These are phyloP conservation scores for Penicillium hesseltinei DNA, from an alignment of 2,329 filamentous ascomycete genomes.

Conservation along the genomic window DNA sequence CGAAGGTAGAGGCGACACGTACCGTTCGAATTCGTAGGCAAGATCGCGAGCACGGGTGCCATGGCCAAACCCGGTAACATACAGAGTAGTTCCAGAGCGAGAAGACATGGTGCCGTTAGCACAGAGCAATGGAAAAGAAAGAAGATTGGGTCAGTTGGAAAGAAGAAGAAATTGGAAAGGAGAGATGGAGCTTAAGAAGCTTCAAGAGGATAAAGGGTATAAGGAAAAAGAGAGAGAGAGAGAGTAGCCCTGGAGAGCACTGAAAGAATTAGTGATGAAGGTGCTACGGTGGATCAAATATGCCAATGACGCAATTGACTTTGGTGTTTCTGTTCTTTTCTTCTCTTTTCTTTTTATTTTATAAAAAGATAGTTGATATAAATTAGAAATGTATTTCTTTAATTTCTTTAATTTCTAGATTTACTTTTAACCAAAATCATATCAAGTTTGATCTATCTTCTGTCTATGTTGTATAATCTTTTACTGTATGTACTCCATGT, in stretches of 20 bases:
- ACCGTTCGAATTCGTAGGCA: slow-evolving; percentile 99
- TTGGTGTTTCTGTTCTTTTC: neutral
- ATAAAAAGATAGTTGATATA: neutral
- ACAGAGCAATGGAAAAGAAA: neutral
- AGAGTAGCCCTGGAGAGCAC: neutral
- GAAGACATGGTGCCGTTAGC: slow-evolving; percentile 70
- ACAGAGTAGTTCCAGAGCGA: slow-evolving; percentile 89
- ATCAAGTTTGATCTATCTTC: neutral
- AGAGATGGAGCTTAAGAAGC: slow-evolving; percentile 8
- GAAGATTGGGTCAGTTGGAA: neutral
- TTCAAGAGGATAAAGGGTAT: slow-evolving; percentile 8
- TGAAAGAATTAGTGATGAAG: slow-evolving; percentile 9
- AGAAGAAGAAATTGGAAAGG: neutral
- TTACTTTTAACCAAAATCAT: too few species aligned
- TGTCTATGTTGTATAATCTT: neutral
- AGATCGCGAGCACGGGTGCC: slow-evolving; percentile 98
- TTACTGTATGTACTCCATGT: too few species aligned
- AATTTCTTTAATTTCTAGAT: too few species aligned
- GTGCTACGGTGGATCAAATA: slow-evolving; percentile 8
- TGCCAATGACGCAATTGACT: slow-evolving; percentile 13
- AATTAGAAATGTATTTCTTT: too few species aligned
- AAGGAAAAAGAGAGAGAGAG: neutral
- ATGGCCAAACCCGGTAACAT: slow-evolving; percentile 98
- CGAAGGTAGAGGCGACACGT: slow-evolving; percentile 63
- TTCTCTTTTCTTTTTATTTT: neutral